phyloP scores from a whole-genome alignment of 1,284 basidiomycete species.

The Schizophyllum commune region DNA sequence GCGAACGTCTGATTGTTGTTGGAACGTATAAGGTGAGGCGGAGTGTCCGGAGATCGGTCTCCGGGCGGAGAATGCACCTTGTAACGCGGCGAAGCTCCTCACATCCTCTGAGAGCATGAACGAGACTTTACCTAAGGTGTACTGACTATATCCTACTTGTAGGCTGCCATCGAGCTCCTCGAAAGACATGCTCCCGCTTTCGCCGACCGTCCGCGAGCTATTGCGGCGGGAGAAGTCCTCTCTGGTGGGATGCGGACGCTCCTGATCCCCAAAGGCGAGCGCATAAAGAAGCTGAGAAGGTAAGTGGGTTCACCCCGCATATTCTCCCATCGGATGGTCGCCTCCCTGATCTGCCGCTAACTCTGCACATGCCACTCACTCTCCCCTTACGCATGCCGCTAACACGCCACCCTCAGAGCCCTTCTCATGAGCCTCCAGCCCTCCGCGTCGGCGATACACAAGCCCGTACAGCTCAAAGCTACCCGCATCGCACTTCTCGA shows the following conservation, averaged over 20 bases:
- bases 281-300: conserved; percentile 40
- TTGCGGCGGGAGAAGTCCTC: conserved; percentile 42
- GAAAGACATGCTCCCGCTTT: conserved; percentile 13
- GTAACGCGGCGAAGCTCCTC: no score
- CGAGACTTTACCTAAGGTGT: no score
- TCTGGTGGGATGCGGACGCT: conserved; percentile 39
- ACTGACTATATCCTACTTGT: no score
- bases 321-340: no score
- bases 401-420: conserved; percentile 29
- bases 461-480: conserved; percentile 35
- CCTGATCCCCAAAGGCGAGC: conserved; percentile 33
- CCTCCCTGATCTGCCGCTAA: no score
- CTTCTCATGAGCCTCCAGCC: conserved; percentile 48
- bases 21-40: background rate
- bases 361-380: background rate
- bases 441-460: conserved; percentile 36
- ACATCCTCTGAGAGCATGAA: no score
- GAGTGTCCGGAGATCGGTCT: no score
- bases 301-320: conserved; percentile 11
- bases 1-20: background rate
- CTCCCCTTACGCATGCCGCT: conserved; percentile 11
- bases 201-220: conserved; percentile 39
- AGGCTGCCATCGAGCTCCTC: background rate
- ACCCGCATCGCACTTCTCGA: conserved; percentile 45
- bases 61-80: no score